Conservation (phyloP, 164 flowering plant species). For the Vitis rotundifolia region DNA sequence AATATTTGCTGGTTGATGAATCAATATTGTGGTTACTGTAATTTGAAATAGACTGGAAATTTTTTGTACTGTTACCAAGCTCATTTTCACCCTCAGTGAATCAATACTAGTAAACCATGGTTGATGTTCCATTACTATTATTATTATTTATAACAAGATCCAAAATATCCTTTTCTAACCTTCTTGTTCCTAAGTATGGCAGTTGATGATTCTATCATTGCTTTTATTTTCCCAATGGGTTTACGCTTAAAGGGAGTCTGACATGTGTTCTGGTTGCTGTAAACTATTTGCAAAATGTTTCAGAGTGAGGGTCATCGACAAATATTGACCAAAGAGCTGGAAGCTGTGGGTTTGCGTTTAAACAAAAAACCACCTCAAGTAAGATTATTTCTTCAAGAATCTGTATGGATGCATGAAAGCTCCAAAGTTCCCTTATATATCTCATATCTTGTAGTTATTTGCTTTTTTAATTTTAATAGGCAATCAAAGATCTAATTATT, state of each 20-base stretch:
- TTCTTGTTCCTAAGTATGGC: no score
- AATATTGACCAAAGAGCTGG: slow-evolving; percentile 90
- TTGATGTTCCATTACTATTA: no score
- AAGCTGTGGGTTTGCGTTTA: slow-evolving; percentile 96
- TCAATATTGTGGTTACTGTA: background rate
- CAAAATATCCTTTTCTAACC: no score
- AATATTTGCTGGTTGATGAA: slow-evolving; percentile 3
- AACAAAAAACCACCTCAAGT: slow-evolving; percentile 99
- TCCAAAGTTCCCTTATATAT: background rate
- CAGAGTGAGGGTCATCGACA: slow-evolving; percentile 99
- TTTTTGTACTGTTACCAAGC: background rate
- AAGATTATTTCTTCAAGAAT: slow-evolving; percentile 15
- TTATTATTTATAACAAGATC: no score
- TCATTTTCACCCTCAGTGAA: background rate
- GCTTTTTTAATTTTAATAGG: background rate
- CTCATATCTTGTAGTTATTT: background rate
- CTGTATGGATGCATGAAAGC: background rate
- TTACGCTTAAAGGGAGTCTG: no score
- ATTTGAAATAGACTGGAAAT: no score
- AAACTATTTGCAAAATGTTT: slow-evolving; percentile 4
- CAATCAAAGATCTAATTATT: no score
- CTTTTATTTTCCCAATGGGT: background rate
- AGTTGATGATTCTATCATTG: background rate
- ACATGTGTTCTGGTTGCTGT: background rate
- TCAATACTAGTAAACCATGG: no score